Evolutionary conservation across 306 rosid species (phyloP), one percentile per base, ranked within the genome.

Genomic region (Dalbergia cultrata): DNA sequence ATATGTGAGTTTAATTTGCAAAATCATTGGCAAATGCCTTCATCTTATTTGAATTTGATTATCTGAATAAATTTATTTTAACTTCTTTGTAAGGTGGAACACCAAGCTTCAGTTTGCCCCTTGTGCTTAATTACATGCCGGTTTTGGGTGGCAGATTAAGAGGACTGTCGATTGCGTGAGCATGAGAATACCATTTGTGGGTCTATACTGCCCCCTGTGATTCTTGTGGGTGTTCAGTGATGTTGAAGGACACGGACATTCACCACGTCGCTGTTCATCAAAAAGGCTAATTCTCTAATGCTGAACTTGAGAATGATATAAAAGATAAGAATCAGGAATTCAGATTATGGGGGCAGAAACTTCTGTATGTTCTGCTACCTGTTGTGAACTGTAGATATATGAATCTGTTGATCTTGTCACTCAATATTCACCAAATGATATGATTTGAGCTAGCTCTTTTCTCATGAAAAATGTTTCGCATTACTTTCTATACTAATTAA

Each of bases 241-340:
- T 95, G 99, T 79, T 95, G 91, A 95, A 95, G 89, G 98, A 95
- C 70, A 95, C 93, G 99, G 98, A 95, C 84, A 91, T 93, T 71
- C 99, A 93, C 86, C 96, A 85, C 17, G 67, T 91, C 63, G 99
- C 99, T 61, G 99, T 95, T 85, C 99, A 93, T 81, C 99, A 91
- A 50, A 93, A 81, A 87, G 87, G 97, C 79, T 95, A 80, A 87
- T 59, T 67, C 44, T 75, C n/a, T n/a, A 10, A 66, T 66, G 72
- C 17, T 75, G 14, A 12, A 47, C 10, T 44, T 5, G 49, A 44
- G 9, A 72, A 21, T 70, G 9, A 68, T 43, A 52, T 33, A 60
- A 26, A 34, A 58, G 21, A 12, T 18, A 12, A 77, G 64, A 60
- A 47, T 19, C 66, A 26, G 19, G 79, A 75, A 31, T 21, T n/a